A percentile compares a stretch with the other conserved stretches of the same genome.
phyloP scores from a whole-genome alignment of 306 rosid genomes.

The Prunus persica region DNA sequence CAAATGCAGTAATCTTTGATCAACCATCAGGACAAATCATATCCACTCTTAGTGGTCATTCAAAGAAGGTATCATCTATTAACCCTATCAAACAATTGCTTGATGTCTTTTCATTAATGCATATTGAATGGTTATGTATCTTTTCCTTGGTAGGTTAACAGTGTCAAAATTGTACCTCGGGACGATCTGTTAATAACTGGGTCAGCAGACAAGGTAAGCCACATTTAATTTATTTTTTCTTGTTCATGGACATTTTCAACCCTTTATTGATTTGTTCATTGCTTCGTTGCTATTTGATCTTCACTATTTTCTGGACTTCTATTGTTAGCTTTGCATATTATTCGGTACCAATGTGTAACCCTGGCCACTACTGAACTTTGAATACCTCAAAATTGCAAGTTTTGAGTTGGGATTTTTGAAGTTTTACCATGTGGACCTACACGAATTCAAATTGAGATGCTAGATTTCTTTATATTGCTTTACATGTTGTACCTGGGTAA shows the following conservation, averaged over 20 bases:
- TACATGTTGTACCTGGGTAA: neutral
- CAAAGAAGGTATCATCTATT: constrained; percentile 70
- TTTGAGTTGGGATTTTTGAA: neutral
- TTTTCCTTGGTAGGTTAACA: constrained; percentile 58
- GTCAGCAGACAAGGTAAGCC: constrained; percentile 85
- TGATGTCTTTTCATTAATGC: constrained; percentile 2
- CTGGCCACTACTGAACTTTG: neutral
- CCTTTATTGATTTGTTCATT: neutral
- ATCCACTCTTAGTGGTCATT: constrained; percentile 90
- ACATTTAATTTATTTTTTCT: neutral
- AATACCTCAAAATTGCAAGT: neutral
- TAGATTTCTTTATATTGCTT: neutral
- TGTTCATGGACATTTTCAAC: neutral
- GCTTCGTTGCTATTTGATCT: neutral
- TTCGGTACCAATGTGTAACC: neutral
- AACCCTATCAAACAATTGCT: neutral
- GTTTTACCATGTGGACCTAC: neutral
- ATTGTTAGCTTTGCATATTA: neutral
- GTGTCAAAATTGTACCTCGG: constrained; percentile 78
- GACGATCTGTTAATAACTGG: constrained; percentile 72
- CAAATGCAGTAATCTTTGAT: constrained; percentile 90
- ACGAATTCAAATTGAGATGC: neutral
- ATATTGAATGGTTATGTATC: constrained; percentile 22
- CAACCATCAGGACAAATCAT: constrained; percentile 88
- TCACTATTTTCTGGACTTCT: neutral